Conservation (phyloP, 2,329 filamentous ascomycete genomes). For the Drechslerella dactyloides region DNA sequence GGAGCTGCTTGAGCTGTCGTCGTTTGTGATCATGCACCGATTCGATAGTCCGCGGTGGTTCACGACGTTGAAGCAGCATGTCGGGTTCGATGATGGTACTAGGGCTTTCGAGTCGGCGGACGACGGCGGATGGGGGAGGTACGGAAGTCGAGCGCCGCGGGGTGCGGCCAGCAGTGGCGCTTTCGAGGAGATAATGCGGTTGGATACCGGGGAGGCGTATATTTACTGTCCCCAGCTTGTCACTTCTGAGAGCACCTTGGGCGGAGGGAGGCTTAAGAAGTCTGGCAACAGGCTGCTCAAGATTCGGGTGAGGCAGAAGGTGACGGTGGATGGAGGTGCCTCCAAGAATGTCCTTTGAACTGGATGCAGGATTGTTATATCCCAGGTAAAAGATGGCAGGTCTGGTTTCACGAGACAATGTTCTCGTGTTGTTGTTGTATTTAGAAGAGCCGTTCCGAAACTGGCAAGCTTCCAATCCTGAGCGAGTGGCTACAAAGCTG, state of each 20-base stretch:
- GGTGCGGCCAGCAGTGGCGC: too few species aligned
- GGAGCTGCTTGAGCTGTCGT: constrained; percentile 72
- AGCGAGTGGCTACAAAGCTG: too few species aligned
- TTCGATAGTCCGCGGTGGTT: constrained; percentile 74
- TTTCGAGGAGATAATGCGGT: constrained; percentile 61
- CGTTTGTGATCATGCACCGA: constrained; percentile 74
- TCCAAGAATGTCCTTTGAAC: constrained; percentile 16
- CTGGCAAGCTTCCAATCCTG: too few species aligned
- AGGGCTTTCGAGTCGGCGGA: neutral
- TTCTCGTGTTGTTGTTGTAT: too few species aligned
- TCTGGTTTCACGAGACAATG: too few species aligned
- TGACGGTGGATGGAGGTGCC: constrained; percentile 24
- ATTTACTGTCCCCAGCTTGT: constrained; percentile 18
- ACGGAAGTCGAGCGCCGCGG: constrained; percentile 24
- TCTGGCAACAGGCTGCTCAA: constrained; percentile 12
- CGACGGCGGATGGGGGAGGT: neutral
- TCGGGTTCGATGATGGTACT: constrained; percentile 29
- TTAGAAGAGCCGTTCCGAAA: too few species aligned
- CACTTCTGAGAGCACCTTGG: neutral
- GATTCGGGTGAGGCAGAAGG: neutral
- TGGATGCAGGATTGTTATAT: too few species aligned
- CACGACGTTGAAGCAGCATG: constrained; percentile 57
- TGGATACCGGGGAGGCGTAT: constrained; percentile 61
- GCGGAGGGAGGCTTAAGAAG: neutral
- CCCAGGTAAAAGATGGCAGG: too few species aligned